Percentiles rank a stretch among this genome's conserved stretches.
These are phyloP conservation scores for Komagataella pastoris DNA, from an alignment of 805 yeast species.

Conservation along the genomic window DNA sequence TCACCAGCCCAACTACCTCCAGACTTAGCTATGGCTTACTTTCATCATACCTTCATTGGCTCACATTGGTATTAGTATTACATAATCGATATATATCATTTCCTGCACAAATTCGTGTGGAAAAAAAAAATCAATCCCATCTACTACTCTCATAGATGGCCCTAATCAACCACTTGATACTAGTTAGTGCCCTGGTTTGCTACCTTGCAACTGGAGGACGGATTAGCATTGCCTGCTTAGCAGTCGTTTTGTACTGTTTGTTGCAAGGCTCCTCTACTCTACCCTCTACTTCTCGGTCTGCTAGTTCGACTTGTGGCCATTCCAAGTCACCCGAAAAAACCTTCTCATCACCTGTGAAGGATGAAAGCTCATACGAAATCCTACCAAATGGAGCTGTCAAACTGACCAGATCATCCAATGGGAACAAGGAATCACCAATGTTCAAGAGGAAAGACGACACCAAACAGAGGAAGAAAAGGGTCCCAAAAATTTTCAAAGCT, in stretches of 20 bases:
- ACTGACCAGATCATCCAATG: not conserved
- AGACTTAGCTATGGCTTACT: not conserved
- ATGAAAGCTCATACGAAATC: not conserved
- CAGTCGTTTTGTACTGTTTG: not conserved
- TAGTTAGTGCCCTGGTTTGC: not conserved
- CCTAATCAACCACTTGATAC: not conserved
- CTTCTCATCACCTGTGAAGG: not conserved
- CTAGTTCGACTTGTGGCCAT: not conserved
- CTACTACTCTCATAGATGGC: not conserved
- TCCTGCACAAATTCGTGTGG: not conserved
- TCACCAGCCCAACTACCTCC: not conserved
- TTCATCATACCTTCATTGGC: not conserved
- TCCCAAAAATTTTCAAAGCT: conserved; percentile 28
- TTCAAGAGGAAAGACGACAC: not conserved
- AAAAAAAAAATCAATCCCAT: not conserved
- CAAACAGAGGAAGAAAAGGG: conserved; percentile 13
- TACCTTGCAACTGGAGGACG: not conserved
- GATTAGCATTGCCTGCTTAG: not conserved
- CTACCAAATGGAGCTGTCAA: not conserved
- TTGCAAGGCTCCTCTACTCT: not conserved
- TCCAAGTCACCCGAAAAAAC: not conserved
- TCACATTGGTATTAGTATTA: too few relatives aligned
- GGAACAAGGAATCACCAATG: not conserved
- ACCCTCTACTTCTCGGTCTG: not conserved
- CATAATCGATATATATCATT: not conserved